Conservation (phyloP, 1,284 basidiomycete genomes). For the Agroathelia rolfsii region DNA sequence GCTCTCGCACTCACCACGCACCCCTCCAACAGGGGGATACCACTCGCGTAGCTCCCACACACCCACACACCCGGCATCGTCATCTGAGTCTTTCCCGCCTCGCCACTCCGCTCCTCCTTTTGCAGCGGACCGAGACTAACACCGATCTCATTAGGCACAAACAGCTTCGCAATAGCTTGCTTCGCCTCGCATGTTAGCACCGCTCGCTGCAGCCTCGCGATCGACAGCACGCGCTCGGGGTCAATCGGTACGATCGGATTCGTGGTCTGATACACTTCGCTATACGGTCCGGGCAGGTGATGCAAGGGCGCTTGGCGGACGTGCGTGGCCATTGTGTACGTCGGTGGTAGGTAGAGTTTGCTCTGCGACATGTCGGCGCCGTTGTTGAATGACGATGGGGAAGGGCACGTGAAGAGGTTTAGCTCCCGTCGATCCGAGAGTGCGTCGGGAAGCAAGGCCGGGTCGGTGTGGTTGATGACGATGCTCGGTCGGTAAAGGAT, state of each 20-base stretch:
- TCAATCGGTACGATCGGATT: slow-evolving; percentile 54
- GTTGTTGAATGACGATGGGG: slow-evolving; percentile 4
- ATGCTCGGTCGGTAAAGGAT: slow-evolving; percentile 44
- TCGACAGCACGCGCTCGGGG: slow-evolving; percentile 39
- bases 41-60: slow-evolving; percentile 47
- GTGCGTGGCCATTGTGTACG: slow-evolving; percentile 61
- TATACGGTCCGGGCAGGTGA: slow-evolving; percentile 27
- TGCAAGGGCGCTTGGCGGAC: too few relatives aligned
- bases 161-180: slow-evolving; percentile 35
- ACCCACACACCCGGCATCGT: slow-evolving; percentile 42
- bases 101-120: slow-evolving; percentile 27
- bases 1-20: slow-evolving; percentile 52
- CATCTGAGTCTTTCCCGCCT: slow-evolving; percentile 10
- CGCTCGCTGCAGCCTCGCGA: slow-evolving; percentile 52
- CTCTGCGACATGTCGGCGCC: slow-evolving; percentile 4
- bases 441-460: slow-evolving; percentile 39
- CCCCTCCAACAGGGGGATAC: slow-evolving; percentile 56
- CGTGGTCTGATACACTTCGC: slow-evolving; percentile 56
- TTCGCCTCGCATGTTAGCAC: slow-evolving; percentile 43
- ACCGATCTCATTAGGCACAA: slow-evolving; percentile 23
- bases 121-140: slow-evolving; percentile 38
- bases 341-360: slow-evolving; percentile 25
- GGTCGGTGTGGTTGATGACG: slow-evolving; percentile 64
- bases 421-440: slow-evolving; percentile 47
- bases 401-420: slow-evolving; percentile 41